A percentile compares a stretch with the other conserved stretches of the same genome.
Evolutionary conservation across 495 filamentous ascomycete genomes (phyloP).

Genomic region (Parmelia sp.): DNA sequence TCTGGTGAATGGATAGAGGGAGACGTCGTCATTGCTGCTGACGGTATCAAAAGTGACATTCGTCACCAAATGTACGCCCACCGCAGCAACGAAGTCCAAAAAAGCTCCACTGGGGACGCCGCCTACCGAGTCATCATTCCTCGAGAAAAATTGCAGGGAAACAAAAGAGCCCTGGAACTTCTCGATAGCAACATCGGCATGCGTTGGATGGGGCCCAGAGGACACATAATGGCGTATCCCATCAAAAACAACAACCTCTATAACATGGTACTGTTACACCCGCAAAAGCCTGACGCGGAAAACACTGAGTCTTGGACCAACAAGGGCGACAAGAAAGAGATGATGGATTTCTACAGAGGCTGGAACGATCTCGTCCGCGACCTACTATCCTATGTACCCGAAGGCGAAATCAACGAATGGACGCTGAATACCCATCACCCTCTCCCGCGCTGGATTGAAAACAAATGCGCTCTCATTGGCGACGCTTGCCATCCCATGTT

Average conservation of each 20-base stretch:
- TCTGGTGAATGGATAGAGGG: conserved; percentile 38
- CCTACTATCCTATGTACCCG: conserved; percentile 71
- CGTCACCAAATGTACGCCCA: conserved; percentile 55
- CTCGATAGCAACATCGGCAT: conserved; percentile 61
- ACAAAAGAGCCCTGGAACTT: conserved; percentile 61
- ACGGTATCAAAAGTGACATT: conserved; percentile 66
- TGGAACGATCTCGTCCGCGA: conserved; percentile 67
- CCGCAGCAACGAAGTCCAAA: conserved; percentile 48
- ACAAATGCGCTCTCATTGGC: conserved; percentile 56
- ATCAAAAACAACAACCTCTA: conserved; percentile 69
- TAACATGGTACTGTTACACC: conserved; percentile 71
- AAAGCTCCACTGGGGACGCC: conserved; percentile 68
- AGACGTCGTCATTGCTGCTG: conserved; percentile 65
- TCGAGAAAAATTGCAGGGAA: conserved; percentile 56
- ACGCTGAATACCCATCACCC: conserved; percentile 65
- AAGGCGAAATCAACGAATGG: conserved; percentile 78
- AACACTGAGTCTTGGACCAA: conserved; percentile 74
- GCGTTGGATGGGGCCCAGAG: conserved; percentile 70
- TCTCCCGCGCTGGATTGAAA: conserved; percentile 63
- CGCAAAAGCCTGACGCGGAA: conserved; percentile 67
- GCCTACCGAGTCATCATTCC: conserved; percentile 82
- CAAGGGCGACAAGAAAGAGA: conserved; percentile 57
- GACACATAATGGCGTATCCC: conserved; percentile 80
- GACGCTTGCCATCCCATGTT: conserved; percentile 65
- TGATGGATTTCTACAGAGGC: conserved; percentile 61